These are phyloP conservation scores for Phytophthora crassamura DNA, from an alignment of 352 stramenopile species.

Conservation along the genomic window DNA sequence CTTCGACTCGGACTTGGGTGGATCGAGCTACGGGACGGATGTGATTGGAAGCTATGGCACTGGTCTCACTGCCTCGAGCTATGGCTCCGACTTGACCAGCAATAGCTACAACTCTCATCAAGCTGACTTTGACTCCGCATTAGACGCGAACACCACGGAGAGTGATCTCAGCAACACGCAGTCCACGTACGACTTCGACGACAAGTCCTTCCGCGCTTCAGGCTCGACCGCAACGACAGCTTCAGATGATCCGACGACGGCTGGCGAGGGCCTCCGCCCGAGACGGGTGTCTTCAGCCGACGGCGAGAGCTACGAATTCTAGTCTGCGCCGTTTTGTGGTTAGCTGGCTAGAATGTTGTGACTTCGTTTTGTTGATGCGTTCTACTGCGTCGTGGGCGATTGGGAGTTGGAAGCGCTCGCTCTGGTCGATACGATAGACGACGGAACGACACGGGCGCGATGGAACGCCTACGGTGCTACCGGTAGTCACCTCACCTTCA, in stretches of 20 bases:
- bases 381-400: slow-evolving; percentile 19
- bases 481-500: slow-evolving; percentile 4
- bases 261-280: slow-evolving; percentile 30
- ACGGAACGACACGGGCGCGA: slow-evolving; percentile 27
- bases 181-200: slow-evolving; percentile 58
- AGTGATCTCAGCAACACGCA: slow-evolving; percentile 40
- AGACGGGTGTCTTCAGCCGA: slow-evolving; percentile 56
- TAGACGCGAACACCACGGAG: slow-evolving; percentile 19
- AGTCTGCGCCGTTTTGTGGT: slow-evolving; percentile 19
- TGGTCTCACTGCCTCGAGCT: slow-evolving; percentile 23
- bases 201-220: slow-evolving; percentile 36
- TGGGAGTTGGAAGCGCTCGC: slow-evolving; percentile 14
- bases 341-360: slow-evolving; percentile 23
- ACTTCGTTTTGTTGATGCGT: slow-evolving; percentile 22
- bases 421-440: slow-evolving; percentile 26
- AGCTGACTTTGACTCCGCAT: slow-evolving; percentile 22
- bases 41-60: slow-evolving; percentile 30
- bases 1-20: slow-evolving; percentile 27
- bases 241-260: slow-evolving; percentile 30
- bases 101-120: slow-evolving; percentile 28
- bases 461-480: slow-evolving; percentile 31
- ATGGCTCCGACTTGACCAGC: slow-evolving; percentile 20
- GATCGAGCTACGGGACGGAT: slow-evolving; percentile 38
- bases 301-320: slow-evolving; percentile 83
- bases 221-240: slow-evolving; percentile 38